phyloP scores from a whole-genome alignment of 2,329 filamentous ascomycete genomes.

The Fusarium nygamai region DNA sequence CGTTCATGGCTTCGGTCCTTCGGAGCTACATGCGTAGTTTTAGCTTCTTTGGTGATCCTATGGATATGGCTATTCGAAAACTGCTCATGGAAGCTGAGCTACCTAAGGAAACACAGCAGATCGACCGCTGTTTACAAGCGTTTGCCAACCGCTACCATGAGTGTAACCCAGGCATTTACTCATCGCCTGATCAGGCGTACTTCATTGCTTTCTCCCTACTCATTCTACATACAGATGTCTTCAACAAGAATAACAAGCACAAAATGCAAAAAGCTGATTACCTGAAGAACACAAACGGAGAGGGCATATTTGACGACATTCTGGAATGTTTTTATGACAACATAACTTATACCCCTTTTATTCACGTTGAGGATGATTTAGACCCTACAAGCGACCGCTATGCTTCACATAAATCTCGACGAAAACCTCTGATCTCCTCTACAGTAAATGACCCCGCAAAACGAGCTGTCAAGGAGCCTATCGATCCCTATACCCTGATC shows the following conservation, averaged over 20 bases:
- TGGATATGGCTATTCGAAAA: slow-evolving; percentile 97
- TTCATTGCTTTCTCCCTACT: slow-evolving; percentile 97
- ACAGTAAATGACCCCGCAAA: slow-evolving; percentile 63
- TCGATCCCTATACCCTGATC: slow-evolving; percentile 95
- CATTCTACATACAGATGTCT: slow-evolving; percentile 97
- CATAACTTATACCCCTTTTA: slow-evolving; percentile 97
- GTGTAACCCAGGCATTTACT: slow-evolving; percentile 96
- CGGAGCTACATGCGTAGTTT: slow-evolving; percentile 97
- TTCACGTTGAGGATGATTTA: slow-evolving; percentile 93
- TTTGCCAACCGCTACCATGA: slow-evolving; percentile 98
- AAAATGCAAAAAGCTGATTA: slow-evolving; percentile 99
- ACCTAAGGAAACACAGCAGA: slow-evolving; percentile 97
- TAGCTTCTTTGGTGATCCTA: slow-evolving; percentile 93
- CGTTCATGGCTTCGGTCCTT: slow-evolving; percentile 83
- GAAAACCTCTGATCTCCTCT: slow-evolving; percentile 74
- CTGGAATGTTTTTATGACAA: slow-evolving; percentile 98
- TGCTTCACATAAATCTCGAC: slow-evolving; percentile 75
- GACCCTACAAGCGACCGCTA: slow-evolving; percentile 81
- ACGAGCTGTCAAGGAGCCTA: slow-evolving; percentile 79
- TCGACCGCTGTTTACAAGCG: slow-evolving; percentile 91
- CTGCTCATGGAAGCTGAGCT: slow-evolving; percentile 96
- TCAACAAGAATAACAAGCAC: slow-evolving; percentile 99
- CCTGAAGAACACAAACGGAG: slow-evolving; percentile 90
- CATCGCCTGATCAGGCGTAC: slow-evolving; percentile 92
- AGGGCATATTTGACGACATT: slow-evolving; percentile 93